Conservation (phyloP, 2,329 filamentous ascomycete genomes). For the Pseudogymnoascus sp. region DNA sequence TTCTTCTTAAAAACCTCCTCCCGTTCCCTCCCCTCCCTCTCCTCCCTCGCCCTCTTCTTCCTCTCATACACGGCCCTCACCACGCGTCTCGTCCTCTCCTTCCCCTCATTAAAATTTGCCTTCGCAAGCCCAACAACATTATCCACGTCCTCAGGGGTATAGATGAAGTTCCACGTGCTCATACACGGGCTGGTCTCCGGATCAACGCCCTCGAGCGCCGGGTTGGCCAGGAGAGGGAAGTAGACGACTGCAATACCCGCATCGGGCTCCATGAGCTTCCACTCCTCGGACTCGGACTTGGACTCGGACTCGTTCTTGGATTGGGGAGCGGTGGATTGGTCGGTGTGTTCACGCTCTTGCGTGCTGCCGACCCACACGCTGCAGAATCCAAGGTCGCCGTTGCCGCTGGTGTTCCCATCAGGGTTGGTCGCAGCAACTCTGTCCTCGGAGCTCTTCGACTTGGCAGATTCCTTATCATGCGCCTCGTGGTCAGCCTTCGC, state of each 20-base stretch:
- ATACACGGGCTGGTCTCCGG: constrained; percentile 78
- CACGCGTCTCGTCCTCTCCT: constrained; percentile 66
- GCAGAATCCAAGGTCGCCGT: constrained; percentile 73
- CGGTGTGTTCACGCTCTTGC: constrained; percentile 52
- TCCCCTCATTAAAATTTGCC: constrained; percentile 80
- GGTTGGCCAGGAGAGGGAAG: constrained; percentile 79
- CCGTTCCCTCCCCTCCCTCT: constrained; percentile 36
- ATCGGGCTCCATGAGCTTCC: constrained; percentile 63
- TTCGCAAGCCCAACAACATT: constrained; percentile 71
- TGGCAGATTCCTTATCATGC: constrained; percentile 26
- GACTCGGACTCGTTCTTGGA: constrained; percentile 35
- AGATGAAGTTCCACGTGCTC: constrained; percentile 97
- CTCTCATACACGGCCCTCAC: constrained; percentile 87
- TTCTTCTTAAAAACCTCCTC: constrained; percentile 38
- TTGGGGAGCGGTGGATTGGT: constrained; percentile 23
- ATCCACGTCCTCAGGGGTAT: constrained; percentile 84
- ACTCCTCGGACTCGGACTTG: constrained; percentile 54
- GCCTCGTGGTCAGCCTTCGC: constrained; percentile 32
- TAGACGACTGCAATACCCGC: constrained; percentile 88
- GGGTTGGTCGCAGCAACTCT: constrained; percentile 13
- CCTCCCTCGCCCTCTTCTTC: constrained; percentile 63
- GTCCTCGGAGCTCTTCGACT: constrained; percentile 16
- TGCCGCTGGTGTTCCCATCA: constrained; percentile 31
- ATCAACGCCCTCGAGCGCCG: constrained; percentile 71
- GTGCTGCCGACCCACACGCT: constrained; percentile 91